phyloP scores from a whole-genome alignment of 345 rosid species.

The Cardamine occulta region DNA sequence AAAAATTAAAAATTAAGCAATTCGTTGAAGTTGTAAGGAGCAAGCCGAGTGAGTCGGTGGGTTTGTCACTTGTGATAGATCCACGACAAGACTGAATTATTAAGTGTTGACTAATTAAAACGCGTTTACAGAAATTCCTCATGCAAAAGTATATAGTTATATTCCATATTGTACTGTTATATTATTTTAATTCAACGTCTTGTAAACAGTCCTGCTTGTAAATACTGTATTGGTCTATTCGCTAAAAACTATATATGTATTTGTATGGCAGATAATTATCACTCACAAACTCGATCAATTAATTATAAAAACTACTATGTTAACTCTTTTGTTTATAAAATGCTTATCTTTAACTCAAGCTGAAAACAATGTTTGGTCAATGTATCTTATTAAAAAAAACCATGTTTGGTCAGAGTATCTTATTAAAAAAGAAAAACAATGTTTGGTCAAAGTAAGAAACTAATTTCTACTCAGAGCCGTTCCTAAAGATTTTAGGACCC shows the following conservation, averaged over 20 bases:
- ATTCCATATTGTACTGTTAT: neutral
- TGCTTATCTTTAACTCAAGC: neutral
- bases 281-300: neutral
- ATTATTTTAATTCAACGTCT: neutral
- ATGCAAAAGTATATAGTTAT: neutral
- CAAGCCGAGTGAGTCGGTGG: slow-evolving; percentile 40
- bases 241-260: neutral
- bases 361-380: neutral
- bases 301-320: too few species aligned
- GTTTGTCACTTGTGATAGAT: slow-evolving; percentile 35
- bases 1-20: neutral
- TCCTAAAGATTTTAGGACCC: too few species aligned
- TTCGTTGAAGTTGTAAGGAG: neutral
- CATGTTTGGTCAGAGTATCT: too few species aligned
- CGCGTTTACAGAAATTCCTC: slow-evolving; percentile 28
- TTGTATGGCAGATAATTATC: neutral
- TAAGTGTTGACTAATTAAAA: slow-evolving; percentile 32
- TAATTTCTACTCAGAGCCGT: too few species aligned
- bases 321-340: neutral
- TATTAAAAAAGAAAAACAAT: too few species aligned
- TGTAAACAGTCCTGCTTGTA: neutral
- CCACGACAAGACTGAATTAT: slow-evolving; percentile 28
- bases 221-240: neutral
- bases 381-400: neutral
- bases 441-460: neutral